phyloP scores from a whole-genome alignment of 495 filamentous ascomycete species.

The Arthonia radiata region DNA sequence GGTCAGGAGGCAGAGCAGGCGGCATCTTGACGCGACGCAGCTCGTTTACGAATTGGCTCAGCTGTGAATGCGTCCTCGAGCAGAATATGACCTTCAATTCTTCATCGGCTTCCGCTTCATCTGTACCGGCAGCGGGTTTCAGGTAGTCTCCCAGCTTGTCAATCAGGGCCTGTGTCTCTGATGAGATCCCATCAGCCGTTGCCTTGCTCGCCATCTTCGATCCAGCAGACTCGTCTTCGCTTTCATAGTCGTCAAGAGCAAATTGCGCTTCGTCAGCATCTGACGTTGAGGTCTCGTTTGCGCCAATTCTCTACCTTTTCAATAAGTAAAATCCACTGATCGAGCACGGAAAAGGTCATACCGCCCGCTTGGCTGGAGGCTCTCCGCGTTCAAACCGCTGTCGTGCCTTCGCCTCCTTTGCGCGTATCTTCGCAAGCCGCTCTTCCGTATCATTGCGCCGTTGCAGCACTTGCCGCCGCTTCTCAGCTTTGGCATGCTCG shows the following conservation, averaged over 20 bases:
- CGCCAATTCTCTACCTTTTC: conserved; percentile 13
- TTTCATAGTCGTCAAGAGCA: conserved; percentile 57
- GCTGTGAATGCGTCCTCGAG: conserved; percentile 83
- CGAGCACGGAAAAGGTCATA: conserved; percentile 8
- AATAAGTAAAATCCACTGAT: conserved; percentile 1
- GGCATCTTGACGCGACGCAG: conserved; percentile 62
- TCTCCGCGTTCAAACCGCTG: conserved; percentile 20
- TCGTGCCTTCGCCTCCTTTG: conserved; percentile 39
- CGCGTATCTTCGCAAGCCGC: conserved; percentile 38
- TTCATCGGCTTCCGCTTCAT: conserved; percentile 26
- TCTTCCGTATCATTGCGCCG: conserved; percentile 46
- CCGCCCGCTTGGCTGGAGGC: conserved; percentile 24
- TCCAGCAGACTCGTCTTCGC: conserved; percentile 25
- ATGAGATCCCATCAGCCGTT: conserved; percentile 22
- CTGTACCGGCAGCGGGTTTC: conserved; percentile 14
- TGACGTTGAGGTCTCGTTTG: conserved; percentile 9
- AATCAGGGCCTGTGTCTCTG: conserved; percentile 39
- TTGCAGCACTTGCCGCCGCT: conserved; percentile 35
- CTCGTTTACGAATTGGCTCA: conserved; percentile 84
- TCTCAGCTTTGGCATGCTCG: conserved; percentile 43
- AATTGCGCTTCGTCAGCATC: conserved; percentile 45
- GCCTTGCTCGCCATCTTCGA: conserved; percentile 7
- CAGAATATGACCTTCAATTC: conserved; percentile 56
- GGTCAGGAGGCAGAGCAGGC: conserved; percentile 20
- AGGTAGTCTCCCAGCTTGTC: conserved; percentile 21